These are phyloP conservation scores for Fraxinus sp. DNA, from an alignment of 305 asterid species.

Conservation along the genomic window DNA sequence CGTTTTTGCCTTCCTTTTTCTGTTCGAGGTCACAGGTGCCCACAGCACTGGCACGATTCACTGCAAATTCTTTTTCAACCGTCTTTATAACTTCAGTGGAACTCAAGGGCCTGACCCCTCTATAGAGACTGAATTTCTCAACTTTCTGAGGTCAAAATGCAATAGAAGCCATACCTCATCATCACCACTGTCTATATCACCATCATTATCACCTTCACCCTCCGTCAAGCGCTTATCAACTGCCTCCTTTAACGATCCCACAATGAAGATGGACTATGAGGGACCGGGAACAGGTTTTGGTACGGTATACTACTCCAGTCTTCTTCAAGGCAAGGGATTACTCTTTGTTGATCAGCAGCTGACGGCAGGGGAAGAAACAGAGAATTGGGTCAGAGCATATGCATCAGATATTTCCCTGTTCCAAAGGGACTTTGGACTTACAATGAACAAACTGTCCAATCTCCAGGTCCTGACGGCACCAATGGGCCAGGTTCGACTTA, in stretches of 20 bases:
- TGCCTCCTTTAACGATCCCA: conserved; percentile 35
- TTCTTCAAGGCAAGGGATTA: conserved; percentile 61
- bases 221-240: conserved; percentile 20
- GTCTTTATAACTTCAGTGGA: conserved; percentile 56
- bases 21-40: conserved; percentile 46
- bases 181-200: conserved; percentile 27
- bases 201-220: conserved; percentile 36
- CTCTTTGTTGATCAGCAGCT: conserved; percentile 73
- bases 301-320: conserved; percentile 57
- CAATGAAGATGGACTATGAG: conserved; percentile 70
- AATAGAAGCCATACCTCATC: conserved; percentile 26
- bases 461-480: conserved; percentile 42
- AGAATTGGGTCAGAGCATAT: conserved; percentile 58
- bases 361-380: conserved; percentile 49
- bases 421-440: conserved; percentile 51
- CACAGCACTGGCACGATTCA: conserved; percentile 81
- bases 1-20: neutral
- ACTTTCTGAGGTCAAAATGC: conserved; percentile 55
- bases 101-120: conserved; percentile 56
- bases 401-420: conserved; percentile 61
- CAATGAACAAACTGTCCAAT: conserved; percentile 74
- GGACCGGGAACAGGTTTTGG: conserved; percentile 70
- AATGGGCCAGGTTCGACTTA: conserved; percentile 54
- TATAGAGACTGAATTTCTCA: conserved; percentile 56
- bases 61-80: conserved; percentile 52